Evolutionary conservation across 1,284 basidiomycete genomes (phyloP), one percentile per base, ranked within the genome.

Genomic region (Amylostereum areolatum): DNA sequence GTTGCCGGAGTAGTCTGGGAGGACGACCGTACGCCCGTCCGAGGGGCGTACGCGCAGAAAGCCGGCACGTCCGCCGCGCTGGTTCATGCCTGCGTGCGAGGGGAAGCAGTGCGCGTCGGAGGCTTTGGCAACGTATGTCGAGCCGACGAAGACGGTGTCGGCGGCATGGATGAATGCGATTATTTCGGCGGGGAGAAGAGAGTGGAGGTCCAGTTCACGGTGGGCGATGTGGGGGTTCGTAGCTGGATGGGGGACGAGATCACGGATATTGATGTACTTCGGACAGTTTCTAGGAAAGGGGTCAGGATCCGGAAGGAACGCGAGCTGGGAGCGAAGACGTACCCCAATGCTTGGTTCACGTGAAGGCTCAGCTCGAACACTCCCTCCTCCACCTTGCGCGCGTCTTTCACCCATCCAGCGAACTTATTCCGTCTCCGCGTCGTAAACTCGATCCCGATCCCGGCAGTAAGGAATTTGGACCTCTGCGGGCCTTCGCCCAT

Each of bases 1-100:
- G 56, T 85, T 83, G 1, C 81, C 82, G 34, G 78, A 80, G 54
- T 73, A 83, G 57, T 85, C 81, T 0, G 83, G 83, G 18, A 85
- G 55, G 4, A 80, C 70, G 8, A 83, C 53, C 0, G 79, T 84
- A 29, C 74, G 68, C 3, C 73, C 72, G 55, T 84, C 76, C 3
- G 69, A 71, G 1, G 72, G 74, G n/a, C 66, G 62, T 4, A 83
- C 75, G 12, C 81, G 78, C 2, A 79, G 65, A 56, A 82, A 83
- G 0, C 83, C 82, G n/a, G 72, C 69, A 37, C 68, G 65, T 1
- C 83, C 83, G 5, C 78, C 80, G 2, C 83, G 77, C 35, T 82
- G 76, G 53, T 85, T 85, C 68, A 78, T 78, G 24, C 81, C 83
- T 8, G 82, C 59, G 56, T 83, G 81, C 1, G 81, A 81, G 0